Base-by-base conservation (phyloP, 1,284 basidiomycete genomes). In the Trametes pubescens region DNA sequence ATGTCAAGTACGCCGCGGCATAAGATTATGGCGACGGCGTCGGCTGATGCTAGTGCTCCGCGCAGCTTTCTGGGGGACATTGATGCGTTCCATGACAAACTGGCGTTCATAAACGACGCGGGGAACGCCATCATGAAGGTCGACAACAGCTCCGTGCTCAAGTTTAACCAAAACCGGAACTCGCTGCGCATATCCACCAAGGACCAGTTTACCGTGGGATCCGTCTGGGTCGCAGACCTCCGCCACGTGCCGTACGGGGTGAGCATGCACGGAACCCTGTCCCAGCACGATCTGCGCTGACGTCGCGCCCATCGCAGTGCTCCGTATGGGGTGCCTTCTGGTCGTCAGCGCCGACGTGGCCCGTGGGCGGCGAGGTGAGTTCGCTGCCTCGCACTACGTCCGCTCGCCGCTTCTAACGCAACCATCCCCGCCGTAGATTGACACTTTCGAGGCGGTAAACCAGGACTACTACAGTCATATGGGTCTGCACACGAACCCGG, bases 401-500 rank as follows among this genome's bases (percentile, higher is more conserved):
- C 58, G 51, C 14, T n/a, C 32, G 52, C 9, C 22, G 29, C 53
- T n/a, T n/a, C n/a, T 21, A 46, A 43, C 22, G 14, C 40, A 57
- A 21, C 47, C 32, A 24, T 38, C 52, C 21, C 49, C 35, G 26
- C 49, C 37, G 6, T 58, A 71, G 72, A 91, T 92, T 66, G 91
- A 94, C 75, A 90, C 89, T 4, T 86, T 93, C 66, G 92, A 94
- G 75, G 88, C 86, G 48, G 86, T 91, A 59, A 93, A 94, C 75
- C 78, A 84, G 63, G 81, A 82, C 52, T 82, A 79, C 9, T 77
- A 79, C 62, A 89, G 87, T 67, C 86, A 89, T 73, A 89, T 91
- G 84, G 84, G 86, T 2, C 77, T 91, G n/a, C 89, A 91, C 73
- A 91, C 89, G 0, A 77, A 81, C 44, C 77, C 84, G 10, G 80